These are phyloP conservation scores for Pyricularia sp. DNA, from an alignment of 2,329 filamentous ascomycete genomes.

Conservation along the genomic window DNA sequence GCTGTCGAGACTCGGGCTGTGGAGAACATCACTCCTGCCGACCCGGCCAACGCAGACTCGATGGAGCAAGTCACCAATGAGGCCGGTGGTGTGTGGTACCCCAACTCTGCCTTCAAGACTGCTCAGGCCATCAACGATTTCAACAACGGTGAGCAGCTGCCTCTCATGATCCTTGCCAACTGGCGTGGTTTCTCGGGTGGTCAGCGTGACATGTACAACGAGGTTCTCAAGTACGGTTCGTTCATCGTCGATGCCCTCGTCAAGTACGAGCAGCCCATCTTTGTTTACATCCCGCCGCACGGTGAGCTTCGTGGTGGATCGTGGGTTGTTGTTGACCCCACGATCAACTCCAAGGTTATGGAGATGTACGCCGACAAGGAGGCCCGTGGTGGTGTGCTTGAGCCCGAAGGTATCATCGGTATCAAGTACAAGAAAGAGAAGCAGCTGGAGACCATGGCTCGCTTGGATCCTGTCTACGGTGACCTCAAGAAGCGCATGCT, in stretches of 20 bases:
- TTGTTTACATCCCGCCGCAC: conserved; percentile 95
- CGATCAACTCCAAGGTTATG: conserved; percentile 93
- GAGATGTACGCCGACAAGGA: conserved; percentile 99
- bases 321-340: conserved; percentile 98
- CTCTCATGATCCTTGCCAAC: conserved; percentile 98
- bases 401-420: conserved; percentile 94
- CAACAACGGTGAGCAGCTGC: conserved; percentile 96
- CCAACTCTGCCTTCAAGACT: conserved; percentile 99
- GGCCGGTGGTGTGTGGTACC: conserved; percentile 98
- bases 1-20: conserved; percentile 90
- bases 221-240: conserved; percentile 97
- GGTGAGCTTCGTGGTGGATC: conserved; percentile 97
- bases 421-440: conserved; percentile 98
- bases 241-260: conserved; percentile 98
- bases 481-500: conserved; percentile 68
- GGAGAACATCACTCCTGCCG: conserved; percentile 92
- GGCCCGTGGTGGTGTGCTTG: conserved; percentile 87
- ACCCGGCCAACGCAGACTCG: conserved; percentile 95
- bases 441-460: conserved; percentile 94
- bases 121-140: conserved; percentile 98
- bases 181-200: conserved; percentile 99
- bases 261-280: conserved; percentile 97
- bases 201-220: conserved; percentile 99
- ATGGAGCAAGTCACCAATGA: conserved; percentile 91
- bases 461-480: conserved; percentile 73